phyloP scores from a whole-genome alignment of 1,284 basidiomycete genomes.

The Sporisorium sorghi region DNA sequence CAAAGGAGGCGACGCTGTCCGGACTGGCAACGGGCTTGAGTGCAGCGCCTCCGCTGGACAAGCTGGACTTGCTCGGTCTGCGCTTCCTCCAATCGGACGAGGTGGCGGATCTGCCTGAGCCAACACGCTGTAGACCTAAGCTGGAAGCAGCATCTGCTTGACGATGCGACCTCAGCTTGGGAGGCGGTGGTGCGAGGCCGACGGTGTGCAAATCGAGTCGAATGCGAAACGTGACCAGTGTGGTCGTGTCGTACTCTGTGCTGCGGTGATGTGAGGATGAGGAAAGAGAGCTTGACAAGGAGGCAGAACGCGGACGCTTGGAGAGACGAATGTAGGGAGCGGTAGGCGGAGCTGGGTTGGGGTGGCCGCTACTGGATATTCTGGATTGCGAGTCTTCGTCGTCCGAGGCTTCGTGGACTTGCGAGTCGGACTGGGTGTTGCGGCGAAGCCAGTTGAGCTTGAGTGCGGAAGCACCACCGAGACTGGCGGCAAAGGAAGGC shows the following conservation, averaged over 20 bases:
- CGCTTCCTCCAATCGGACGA: conserved; percentile 36
- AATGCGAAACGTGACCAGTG: conserved; percentile 43
- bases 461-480: conserved; percentile 33
- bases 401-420: conserved; percentile 35
- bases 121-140: conserved; percentile 18
- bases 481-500: conserved; percentile 48
- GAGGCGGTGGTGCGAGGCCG: conserved; percentile 50
- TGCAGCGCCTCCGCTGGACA: conserved; percentile 24
- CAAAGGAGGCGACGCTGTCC: conserved; percentile 31
- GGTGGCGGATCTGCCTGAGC: conserved; percentile 29
- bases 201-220: conserved; percentile 62
- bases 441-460: conserved; percentile 48
- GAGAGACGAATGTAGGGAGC: conserved; percentile 50
- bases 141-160: conserved; percentile 10
- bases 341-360: conserved; percentile 28
- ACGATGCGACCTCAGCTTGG: conserved; percentile 28
- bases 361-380: conserved; percentile 24
- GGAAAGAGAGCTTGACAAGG: conserved; percentile 17
- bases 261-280: conserved; percentile 25
- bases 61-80: conserved; percentile 25
- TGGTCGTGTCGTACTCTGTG: conserved; percentile 15
- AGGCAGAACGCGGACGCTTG: conserved; percentile 12
- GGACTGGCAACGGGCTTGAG: conserved; percentile 27
- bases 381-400: conserved; percentile 45
- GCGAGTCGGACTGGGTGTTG: conserved; percentile 34